Conservation (phyloP, 2,329 filamentous ascomycete genomes). For the Pseudocercospora musae region DNA sequence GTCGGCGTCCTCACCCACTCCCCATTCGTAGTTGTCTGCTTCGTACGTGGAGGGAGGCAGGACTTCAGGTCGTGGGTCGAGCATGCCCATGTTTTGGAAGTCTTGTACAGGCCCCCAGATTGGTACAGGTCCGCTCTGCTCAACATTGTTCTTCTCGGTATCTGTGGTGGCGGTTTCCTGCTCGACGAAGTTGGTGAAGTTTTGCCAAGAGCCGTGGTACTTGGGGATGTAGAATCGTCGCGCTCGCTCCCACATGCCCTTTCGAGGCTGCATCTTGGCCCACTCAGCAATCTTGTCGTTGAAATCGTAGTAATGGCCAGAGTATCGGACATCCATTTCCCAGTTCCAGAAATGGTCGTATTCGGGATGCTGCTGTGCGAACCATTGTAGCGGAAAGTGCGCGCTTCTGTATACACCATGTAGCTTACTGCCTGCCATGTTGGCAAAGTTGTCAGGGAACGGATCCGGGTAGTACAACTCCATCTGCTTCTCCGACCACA, state of each 20-base stretch:
- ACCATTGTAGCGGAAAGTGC: slow-evolving; percentile 52
- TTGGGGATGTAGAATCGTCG: slow-evolving; percentile 70
- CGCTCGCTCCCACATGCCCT: slow-evolving; percentile 70
- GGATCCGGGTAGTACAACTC: slow-evolving; percentile 82
- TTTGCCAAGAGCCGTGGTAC: slow-evolving; percentile 64
- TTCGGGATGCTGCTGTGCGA: slow-evolving; percentile 49
- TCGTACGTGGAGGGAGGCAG: slow-evolving; percentile 58
- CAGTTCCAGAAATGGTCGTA: slow-evolving; percentile 71
- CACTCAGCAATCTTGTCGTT: slow-evolving; percentile 64
- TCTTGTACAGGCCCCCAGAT: slow-evolving; percentile 61
- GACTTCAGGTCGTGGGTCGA: slow-evolving; percentile 60
- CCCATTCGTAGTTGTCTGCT: slow-evolving; percentile 69
- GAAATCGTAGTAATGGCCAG: slow-evolving; percentile 80
- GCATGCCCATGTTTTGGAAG: slow-evolving; percentile 49
- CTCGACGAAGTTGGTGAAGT: slow-evolving; percentile 65
- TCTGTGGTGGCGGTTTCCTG: slow-evolving; percentile 51
- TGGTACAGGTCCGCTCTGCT: slow-evolving; percentile 49
- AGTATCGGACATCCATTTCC: slow-evolving; percentile 82
- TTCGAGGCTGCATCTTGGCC: slow-evolving; percentile 65
- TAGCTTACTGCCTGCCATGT: slow-evolving; percentile 62
- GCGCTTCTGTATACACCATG: slow-evolving; percentile 81
- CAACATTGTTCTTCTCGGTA: slow-evolving; percentile 49
- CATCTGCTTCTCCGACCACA: slow-evolving; percentile 97
- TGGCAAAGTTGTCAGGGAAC: slow-evolving; percentile 68
- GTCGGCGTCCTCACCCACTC: slow-evolving; percentile 71